Base-by-base conservation (phyloP, 176 grass and related monocot genomes). In the maize (Zea mays) region DNA sequence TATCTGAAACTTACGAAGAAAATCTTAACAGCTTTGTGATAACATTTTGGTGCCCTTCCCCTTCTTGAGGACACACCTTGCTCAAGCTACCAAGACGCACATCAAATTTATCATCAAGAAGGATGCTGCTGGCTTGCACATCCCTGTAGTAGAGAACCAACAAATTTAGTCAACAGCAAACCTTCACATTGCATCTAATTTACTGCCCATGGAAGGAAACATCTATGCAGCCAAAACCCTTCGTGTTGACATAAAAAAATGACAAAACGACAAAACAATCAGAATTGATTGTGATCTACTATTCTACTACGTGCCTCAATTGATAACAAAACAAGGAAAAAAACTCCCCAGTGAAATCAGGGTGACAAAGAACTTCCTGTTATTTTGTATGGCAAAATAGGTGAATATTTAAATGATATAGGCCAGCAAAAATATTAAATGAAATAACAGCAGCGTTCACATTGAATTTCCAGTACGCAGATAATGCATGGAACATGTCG, bases 81-180 rank as follows among this genome's bases (percentile, higher is more conserved):
- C 85, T 89, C 79, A 98, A 86, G 85, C 96, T 98, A 37, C 90
- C 91, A 54, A 98, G 79, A 9, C 85, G 80, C 41, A 98, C 90
- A 52, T 98, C 96, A 80, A 90, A 98, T 89, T 98, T 98, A 75
- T 98, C 85, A 76, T 98, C 96, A 40, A 98, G 92, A 81, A 98
- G 87, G 54, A 97, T 84, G 69, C 91, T 94, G 82, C 91, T 97
- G 7, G 94, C 86, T 80, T 97, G 94, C 16, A 98, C 48, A 80
- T 98, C 92, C 87, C 96, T 98, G 83, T 73, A 40, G 33, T 20
- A 81, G 75, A 65, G 34, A 37, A 64, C 34, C 27, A 51, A 85
- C 41, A 14, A 71, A 67, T 60, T 73, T 77, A 85, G 67, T 17
- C 59, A 67, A 85, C 8, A 51, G 21, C 27, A 7, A 75, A 27